A percentile compares a stretch with the other conserved stretches of the same genome.
Evolutionary conservation across 2,329 filamentous ascomycete species (phyloP).

Genomic region (Ceratocystiopsis sp.): DNA sequence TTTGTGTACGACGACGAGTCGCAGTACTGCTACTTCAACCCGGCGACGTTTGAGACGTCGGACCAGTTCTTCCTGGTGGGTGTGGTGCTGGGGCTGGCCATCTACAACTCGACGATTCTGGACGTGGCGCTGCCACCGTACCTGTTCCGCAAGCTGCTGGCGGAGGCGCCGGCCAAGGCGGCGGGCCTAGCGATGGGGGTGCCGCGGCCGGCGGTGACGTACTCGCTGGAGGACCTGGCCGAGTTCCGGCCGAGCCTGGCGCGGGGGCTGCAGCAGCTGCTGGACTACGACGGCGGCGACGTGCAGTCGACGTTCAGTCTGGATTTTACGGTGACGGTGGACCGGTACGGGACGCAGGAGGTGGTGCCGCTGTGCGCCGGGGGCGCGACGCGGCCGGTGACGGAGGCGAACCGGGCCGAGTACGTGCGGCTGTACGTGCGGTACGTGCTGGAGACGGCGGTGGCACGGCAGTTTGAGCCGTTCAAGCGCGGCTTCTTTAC

Average conservation of each 20-base stretch:
- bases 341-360: conserved; percentile 55
- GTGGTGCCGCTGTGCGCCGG: conserved; percentile 55
- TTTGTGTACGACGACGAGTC: conserved; percentile 89
- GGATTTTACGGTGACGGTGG: conserved; percentile 62
- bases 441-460: conserved; percentile 61
- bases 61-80: conserved; percentile 87
- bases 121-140: conserved; percentile 80
- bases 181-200: conserved; percentile 33
- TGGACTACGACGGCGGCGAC: conserved; percentile 63
- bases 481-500: conserved; percentile 92
- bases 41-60: conserved; percentile 73
- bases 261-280: conserved; percentile 53
- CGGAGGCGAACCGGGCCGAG: conserved; percentile 67
- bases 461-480: conserved; percentile 72
- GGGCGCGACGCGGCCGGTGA: conserved; percentile 60
- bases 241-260: conserved; percentile 67
- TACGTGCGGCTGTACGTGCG: conserved; percentile 76
- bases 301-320: conserved; percentile 66
- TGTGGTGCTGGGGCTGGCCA: conserved; percentile 72
- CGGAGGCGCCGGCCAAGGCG: conserved; percentile 49
- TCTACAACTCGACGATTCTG: conserved; percentile 88
- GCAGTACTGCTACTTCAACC: conserved; percentile 83
- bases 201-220: conserved; percentile 46
- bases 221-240: conserved; percentile 65
- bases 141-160: conserved; percentile 72